Evolutionary conservation across 495 filamentous ascomycete genomes (phyloP).

Genomic region (Neurospora sp.): DNA sequence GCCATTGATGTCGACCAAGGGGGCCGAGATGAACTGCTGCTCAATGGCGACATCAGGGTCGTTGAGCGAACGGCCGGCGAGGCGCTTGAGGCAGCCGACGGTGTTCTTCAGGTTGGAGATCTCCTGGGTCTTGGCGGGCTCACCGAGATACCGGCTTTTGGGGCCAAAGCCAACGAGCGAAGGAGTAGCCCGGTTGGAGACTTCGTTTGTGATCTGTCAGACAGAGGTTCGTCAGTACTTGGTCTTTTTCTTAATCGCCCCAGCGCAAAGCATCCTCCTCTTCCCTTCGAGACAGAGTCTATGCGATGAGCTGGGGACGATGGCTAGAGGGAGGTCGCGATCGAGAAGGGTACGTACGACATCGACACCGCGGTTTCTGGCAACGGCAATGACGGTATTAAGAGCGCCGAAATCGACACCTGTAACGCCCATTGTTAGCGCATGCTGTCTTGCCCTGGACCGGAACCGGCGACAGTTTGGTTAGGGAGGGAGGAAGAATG

Average conservation of each 20-base stretch:
- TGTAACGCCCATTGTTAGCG: constrained; percentile 4
- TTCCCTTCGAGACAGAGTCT: not conserved
- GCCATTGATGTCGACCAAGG: constrained; percentile 80
- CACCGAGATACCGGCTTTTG: constrained; percentile 86
- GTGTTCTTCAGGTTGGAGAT: constrained; percentile 99
- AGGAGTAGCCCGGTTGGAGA: constrained; percentile 97
- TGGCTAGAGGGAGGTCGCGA: not conserved
- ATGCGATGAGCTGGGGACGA: not conserved
- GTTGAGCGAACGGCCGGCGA: constrained; percentile 72
- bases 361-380: constrained; percentile 95
- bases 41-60: constrained; percentile 91
- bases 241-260: not conserved
- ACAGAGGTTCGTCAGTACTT: constrained; percentile 2
- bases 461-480: not conserved
- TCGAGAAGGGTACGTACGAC: constrained; percentile 61
- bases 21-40: constrained; percentile 80
- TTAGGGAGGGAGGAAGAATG: not conserved
- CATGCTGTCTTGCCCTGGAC: not conserved
- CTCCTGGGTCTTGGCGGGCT: constrained; percentile 95
- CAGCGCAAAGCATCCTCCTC: not conserved
- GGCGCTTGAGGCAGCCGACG: constrained; percentile 80
- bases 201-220: constrained; percentile 88
- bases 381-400: constrained; percentile 95
- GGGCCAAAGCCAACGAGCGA: constrained; percentile 91
- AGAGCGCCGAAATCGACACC: constrained; percentile 95